A percentile compares a stretch with the other conserved stretches of the same genome.
These are phyloP conservation scores for Cyberlindnera suaveolens DNA, from an alignment of 805 yeast genomes.

Conservation along the genomic window DNA sequence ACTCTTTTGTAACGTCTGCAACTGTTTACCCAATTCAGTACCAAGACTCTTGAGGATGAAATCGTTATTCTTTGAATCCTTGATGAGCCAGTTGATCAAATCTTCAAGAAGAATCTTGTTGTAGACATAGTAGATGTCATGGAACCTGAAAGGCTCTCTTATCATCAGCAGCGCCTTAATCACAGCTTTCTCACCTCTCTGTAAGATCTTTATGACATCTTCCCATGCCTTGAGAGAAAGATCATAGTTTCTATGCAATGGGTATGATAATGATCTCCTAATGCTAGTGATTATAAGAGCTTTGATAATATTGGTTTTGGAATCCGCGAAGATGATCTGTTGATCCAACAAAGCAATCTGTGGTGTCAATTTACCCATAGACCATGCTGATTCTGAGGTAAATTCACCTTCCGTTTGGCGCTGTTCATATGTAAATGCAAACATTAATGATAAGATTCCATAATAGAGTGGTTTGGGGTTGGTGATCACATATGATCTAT, in stretches of 20 bases:
- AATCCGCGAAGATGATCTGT: slow-evolving; percentile 34
- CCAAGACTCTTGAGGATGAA: slow-evolving; percentile 55
- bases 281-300: slow-evolving; percentile 55
- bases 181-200: slow-evolving; percentile 64
- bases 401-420: slow-evolving; percentile 67
- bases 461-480: slow-evolving; percentile 53
- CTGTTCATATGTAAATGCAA: slow-evolving; percentile 68
- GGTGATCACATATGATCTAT: slow-evolving; percentile 50
- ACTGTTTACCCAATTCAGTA: slow-evolving; percentile 48
- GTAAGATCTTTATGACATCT: slow-evolving; percentile 58
- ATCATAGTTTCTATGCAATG: slow-evolving; percentile 68
- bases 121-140: slow-evolving; percentile 81
- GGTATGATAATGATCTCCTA: slow-evolving; percentile 72
- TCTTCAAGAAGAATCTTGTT: slow-evolving; percentile 74
- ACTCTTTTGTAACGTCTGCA: slow-evolving; percentile 31
- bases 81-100: slow-evolving; percentile 65
- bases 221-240: slow-evolving; percentile 62
- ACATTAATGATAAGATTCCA: slow-evolving; percentile 59
- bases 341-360: slow-evolving; percentile 70
- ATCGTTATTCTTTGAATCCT: slow-evolving; percentile 52
- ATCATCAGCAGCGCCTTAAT: slow-evolving; percentile 53
- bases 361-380: slow-evolving; percentile 80
- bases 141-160: slow-evolving; percentile 72
- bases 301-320: slow-evolving; percentile 30
- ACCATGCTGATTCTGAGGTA: slow-evolving; percentile 90